Evolutionary conservation across 352 stramenopile species (phyloP), one percentile per base, ranked within the genome.

Genomic region (Ophiocytium majus): DNA sequence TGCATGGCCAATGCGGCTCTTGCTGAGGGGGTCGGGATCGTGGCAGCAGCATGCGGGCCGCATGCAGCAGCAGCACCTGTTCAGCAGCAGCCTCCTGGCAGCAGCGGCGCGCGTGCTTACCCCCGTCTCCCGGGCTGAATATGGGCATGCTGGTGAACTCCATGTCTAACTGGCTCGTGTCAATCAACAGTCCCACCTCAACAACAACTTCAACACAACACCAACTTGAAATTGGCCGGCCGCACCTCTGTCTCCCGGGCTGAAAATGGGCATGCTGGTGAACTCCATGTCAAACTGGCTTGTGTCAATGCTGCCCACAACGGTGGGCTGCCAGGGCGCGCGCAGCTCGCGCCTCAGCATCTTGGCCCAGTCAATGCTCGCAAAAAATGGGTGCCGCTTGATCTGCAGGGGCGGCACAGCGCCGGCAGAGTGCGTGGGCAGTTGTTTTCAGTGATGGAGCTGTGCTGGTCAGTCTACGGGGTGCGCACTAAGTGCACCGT

Each of bases 281-380:
- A 89, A 89, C 76, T 99, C 96, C 81, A 93, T 92, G 91, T 99
- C 96, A 82, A 99, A 99, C 91, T 98, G 95, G 82, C 95, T 98
- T 57, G 96, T 98, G 91, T 99, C 96, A n/a, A 97, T 90, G 63
- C 91, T 96, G 32, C 94, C 93, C 31, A 93, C 94, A 85, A 98
- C 96, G 34, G 93, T 94, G 23, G 96, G 96, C 32, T 92, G 90
- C 95, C 95, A 98, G 50, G 96, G 96, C 74, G 96, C 93, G 49
- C 74, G n/a, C 78, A 89, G 35, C 74, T 91, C 88, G 0, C 85
- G 63, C 0, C 74, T 86, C 63, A 90, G 83, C 23, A 97, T 90
- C 63, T 90, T 90, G 23, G 91, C 90, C 93, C 93, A 97, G 85
- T 96, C 88, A 43, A 96, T 90, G 10, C 86, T 84, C 10, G 74